These are phyloP conservation scores for Domatiomyces catenatus DNA, from an alignment of 2,329 filamentous ascomycete genomes.

Conservation along the genomic window DNA sequence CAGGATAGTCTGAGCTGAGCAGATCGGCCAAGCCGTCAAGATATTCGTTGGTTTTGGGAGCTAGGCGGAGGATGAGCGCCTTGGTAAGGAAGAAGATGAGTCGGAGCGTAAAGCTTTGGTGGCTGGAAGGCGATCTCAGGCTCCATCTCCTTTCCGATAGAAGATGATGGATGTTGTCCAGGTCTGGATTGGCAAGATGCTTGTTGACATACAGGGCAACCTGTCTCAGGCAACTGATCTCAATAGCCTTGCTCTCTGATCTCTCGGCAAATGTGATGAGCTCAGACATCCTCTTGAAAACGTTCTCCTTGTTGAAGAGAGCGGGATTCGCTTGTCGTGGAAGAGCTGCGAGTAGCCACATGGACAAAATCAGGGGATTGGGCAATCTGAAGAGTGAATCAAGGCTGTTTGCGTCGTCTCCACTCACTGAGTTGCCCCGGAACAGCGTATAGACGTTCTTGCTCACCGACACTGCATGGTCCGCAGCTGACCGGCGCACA, in stretches of 20 bases:
- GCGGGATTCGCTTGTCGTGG: slow-evolving; percentile 9
- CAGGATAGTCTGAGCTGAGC: slow-evolving; percentile 26
- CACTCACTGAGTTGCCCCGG: slow-evolving; percentile 15
- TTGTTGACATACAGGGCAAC: slow-evolving; percentile 27
- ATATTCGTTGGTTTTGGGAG: slow-evolving; percentile 34
- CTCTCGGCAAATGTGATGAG: slow-evolving; percentile 16
- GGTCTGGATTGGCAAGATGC: slow-evolving; percentile 20
- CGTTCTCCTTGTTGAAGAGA: slow-evolving; percentile 6
- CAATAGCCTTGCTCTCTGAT: slow-evolving; percentile 5
- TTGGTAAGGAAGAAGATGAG: slow-evolving; percentile 47
- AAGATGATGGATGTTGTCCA: slow-evolving; percentile 21
- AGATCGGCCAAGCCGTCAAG: slow-evolving; percentile 35
- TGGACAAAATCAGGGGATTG: slow-evolving; percentile 32
- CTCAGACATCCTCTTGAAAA: slow-evolving; percentile 14
- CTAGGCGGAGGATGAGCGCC: slow-evolving; percentile 41
- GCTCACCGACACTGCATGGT: slow-evolving; percentile 37
- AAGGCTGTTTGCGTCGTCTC: background rate
- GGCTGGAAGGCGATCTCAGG: slow-evolving; percentile 1
- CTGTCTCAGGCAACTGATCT: slow-evolving; percentile 13
- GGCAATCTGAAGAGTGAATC: slow-evolving; percentile 12
- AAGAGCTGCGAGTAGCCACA: slow-evolving; percentile 17
- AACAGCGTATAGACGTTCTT: slow-evolving; percentile 42
- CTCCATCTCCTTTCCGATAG: slow-evolving; percentile 9
- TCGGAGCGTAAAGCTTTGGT: slow-evolving; percentile 30
- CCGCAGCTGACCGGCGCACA: slow-evolving; percentile 37